These are phyloP conservation scores for Geosmithia flava DNA, from an alignment of 2,329 filamentous ascomycete genomes.

Conservation along the genomic window DNA sequence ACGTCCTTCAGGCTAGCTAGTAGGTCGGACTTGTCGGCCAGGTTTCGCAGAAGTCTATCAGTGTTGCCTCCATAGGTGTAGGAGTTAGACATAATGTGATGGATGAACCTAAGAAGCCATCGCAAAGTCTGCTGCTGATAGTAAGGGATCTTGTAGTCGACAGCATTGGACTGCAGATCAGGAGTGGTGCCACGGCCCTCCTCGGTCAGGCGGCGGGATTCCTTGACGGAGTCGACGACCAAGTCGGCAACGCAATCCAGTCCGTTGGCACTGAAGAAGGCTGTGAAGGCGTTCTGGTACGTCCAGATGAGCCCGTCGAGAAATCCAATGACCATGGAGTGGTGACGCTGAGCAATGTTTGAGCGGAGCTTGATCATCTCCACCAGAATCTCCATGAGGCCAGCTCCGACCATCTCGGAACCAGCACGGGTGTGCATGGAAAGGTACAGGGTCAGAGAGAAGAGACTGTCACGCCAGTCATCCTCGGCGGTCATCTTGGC, in stretches of 20 bases:
- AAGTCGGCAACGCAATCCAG: constrained; percentile 86
- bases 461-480: constrained; percentile 82
- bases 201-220: constrained; percentile 53
- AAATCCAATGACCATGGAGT: constrained; percentile 75
- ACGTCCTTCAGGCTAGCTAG: constrained; percentile 69
- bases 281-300: constrained; percentile 72
- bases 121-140: constrained; percentile 89
- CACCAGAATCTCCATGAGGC: constrained; percentile 79
- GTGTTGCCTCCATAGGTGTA: constrained; percentile 63
- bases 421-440: constrained; percentile 64
- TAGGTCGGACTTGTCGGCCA: constrained; percentile 85
- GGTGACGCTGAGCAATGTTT: constrained; percentile 66
- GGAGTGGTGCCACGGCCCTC: constrained; percentile 59
- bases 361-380: constrained; percentile 81
- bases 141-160: constrained; percentile 89
- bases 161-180: constrained; percentile 61
- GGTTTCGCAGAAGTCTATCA: constrained; percentile 78
- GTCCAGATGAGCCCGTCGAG: constrained; percentile 80
- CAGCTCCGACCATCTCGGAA: constrained; percentile 75
- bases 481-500: constrained; percentile 57
- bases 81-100: constrained; percentile 82
- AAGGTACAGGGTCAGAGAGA: constrained; percentile 75
- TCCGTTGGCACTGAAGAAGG: constrained; percentile 70
- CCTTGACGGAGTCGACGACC: constrained; percentile 64
- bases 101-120: constrained; percentile 90